Base-by-base conservation (phyloP, 169 alveolate genomes). In the Cardiosporidium cionae region DNA sequence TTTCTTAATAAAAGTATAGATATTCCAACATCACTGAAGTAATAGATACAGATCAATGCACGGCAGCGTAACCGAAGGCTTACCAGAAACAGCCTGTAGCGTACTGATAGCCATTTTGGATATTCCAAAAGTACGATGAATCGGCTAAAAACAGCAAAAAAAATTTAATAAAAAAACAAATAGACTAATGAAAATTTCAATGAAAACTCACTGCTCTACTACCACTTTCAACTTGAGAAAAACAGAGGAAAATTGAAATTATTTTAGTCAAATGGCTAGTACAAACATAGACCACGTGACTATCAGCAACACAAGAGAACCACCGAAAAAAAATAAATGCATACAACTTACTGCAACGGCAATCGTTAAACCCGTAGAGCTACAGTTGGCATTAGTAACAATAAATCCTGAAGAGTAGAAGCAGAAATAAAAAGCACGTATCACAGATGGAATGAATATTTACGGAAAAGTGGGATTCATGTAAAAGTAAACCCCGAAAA, bases 351-450 rank as follows among this genome's bases (percentile, higher is more conserved):
- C 72, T 63, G 23, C 23, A 28, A 72, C 22, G 0, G 72, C 72
- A 3, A 72, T 54, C 22, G 72, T 3, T 5, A 72, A 29, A n/a
- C 79, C 79, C 4, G 79, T 62, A 65, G 65, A 33, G 63, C 70
- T 44, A 32, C 79, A 72, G 65, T 72, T 72, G 35, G 73, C 66
- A 25, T 72, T 72, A 6, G 79, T 72, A 54, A 72, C 72, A 7
- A 72, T 72, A 25, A 22, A 53, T 1, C 79, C 79, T 25, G 63
- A 54, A 9, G 73, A n/a, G 28, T 70, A 3, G 72, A 3, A 28
- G 23, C 69, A 44, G 64, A 63, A 63, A n/a, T 16, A 63, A 63
- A 16, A 63, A 63, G 22, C 69, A 63, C 69, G 22, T 44, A 63
- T 44, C 16, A 63, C 52, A 63, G n/a, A 44, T 44, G 58, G 58